phyloP scores from a whole-genome alignment of 1,284 basidiomycete genomes.

The Rhodotorula sp. region DNA sequence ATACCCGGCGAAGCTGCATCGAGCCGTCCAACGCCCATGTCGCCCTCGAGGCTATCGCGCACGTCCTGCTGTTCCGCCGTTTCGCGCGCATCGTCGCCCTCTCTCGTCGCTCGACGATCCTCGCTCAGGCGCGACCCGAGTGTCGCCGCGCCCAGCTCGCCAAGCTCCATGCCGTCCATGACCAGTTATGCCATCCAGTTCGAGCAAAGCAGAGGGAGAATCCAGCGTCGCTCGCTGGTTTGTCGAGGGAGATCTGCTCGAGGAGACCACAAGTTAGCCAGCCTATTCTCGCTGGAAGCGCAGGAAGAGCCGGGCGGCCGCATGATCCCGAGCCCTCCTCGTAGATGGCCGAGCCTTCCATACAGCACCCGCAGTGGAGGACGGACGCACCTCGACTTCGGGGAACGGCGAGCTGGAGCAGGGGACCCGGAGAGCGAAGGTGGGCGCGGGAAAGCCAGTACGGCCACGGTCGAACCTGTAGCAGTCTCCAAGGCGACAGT shows the following conservation, averaged over 20 bases:
- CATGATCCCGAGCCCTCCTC: no score
- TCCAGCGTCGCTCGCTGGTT: not conserved
- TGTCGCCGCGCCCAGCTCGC: conserved; percentile 14
- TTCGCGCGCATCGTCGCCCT: not conserved
- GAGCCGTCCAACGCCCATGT: conserved; percentile 6
- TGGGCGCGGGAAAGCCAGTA: no score
- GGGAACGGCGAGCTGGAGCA: no score
- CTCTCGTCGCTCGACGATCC: not conserved
- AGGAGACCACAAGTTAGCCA: not conserved
- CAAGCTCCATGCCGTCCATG: conserved; percentile 19
- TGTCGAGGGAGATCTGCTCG: not conserved
- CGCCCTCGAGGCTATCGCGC: conserved; percentile 24
- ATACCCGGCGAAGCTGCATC: not conserved
- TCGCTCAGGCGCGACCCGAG: not conserved
- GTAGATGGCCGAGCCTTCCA: no score
- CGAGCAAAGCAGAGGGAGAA: not conserved
- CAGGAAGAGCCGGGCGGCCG: no score
- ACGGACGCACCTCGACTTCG: no score
- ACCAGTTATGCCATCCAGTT: conserved; percentile 21
- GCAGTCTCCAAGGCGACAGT: no score
- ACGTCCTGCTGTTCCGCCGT: conserved; percentile 9
- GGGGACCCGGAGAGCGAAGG: no score
- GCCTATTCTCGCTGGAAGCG: no score
- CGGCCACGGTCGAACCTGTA: no score
- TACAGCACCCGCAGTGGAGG: no score